Evolutionary conservation across 2,329 filamentous ascomycete species (phyloP).

Genomic region (Macroventuria anomochaeta): DNA sequence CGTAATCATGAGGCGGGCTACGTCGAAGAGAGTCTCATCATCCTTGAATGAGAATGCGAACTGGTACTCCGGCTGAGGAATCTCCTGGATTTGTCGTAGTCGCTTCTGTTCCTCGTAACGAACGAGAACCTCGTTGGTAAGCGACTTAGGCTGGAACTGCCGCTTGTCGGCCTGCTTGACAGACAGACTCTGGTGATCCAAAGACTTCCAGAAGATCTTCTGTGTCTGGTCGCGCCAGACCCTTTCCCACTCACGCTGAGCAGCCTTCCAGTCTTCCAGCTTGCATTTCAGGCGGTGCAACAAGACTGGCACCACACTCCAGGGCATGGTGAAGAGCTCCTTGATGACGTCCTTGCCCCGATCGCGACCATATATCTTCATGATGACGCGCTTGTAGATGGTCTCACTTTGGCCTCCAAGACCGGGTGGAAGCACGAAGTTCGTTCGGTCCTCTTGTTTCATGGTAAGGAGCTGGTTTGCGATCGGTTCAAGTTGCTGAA

Average conservation of each 20-base stretch:
- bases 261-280: constrained; percentile 96
- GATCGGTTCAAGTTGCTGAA: constrained; percentile 93
- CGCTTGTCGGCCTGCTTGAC: constrained; percentile 91
- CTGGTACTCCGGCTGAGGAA: constrained; percentile 71
- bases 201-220: constrained; percentile 91
- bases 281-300: constrained; percentile 92
- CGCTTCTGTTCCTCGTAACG: constrained; percentile 91
- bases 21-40: constrained; percentile 59
- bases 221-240: constrained; percentile 97
- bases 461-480: constrained; percentile 88
- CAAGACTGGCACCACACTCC: constrained; percentile 85
- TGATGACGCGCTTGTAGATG: constrained; percentile 95
- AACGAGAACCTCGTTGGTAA: constrained; percentile 88
- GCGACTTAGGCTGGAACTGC: constrained; percentile 85
- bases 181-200: constrained; percentile 94
- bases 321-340: constrained; percentile 83
- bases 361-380: constrained; percentile 93
- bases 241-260: constrained; percentile 97
- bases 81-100: constrained; percentile 65
- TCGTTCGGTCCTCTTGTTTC: constrained; percentile 70
- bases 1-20: constrained; percentile 53
- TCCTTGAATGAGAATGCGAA: constrained; percentile 75
- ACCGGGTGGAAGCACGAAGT: constrained; percentile 80
- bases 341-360: constrained; percentile 84
- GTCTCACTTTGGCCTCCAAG: constrained; percentile 93